Base-by-base conservation (phyloP, 2,329 filamentous ascomycete species). In the Tolypocladium ovalisporum region DNA sequence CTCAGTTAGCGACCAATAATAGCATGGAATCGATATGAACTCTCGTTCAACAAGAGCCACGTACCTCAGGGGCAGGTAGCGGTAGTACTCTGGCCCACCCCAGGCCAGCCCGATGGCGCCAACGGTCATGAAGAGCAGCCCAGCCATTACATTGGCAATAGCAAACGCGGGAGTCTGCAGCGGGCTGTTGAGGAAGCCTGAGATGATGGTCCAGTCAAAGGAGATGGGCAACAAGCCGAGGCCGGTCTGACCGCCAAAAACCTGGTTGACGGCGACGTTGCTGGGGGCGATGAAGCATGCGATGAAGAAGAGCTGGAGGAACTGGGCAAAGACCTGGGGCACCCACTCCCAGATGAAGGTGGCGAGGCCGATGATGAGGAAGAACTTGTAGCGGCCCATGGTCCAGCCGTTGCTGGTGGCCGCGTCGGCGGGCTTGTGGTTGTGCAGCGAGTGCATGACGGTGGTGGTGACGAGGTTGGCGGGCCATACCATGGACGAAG, bases 401-500 rank as follows among this genome's bases (percentile, higher is more conserved):
- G 64, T 75, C 84, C 84, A 86, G 32, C 83, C 82, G 56, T 79
- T 79, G 34, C 73, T 73, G 58, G 73, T 71, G 2, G 70, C 62
- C 2, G 83, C 79, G 60, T 84, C 77, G 0, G 79, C 75, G 27
- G 71, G 68, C 19, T 74, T 74, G 62, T 80, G 79, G 62, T 87
- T 84, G 66, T 89, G 85, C 44, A 89, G 75, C 2, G 83, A 80
- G 64, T 84, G 79, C 67, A 87, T 84, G 34, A 88, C 75, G 2
- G 82, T 76, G 39, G 79, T 77, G 64, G 84, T 87, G 65, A 85
- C 80, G 35, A 84, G 71, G 37, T 80, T 77, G 34, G 78, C 75
- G 1, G 83, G 83, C 82, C 83, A 86, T 54, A 86, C 80, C 82
- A 86, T 86, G 54, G 81, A 77, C 2, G 83, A 81, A 1, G 81